Base-by-base conservation (phyloP, 345 rosid genomes). In the Citrus maxima region DNA sequence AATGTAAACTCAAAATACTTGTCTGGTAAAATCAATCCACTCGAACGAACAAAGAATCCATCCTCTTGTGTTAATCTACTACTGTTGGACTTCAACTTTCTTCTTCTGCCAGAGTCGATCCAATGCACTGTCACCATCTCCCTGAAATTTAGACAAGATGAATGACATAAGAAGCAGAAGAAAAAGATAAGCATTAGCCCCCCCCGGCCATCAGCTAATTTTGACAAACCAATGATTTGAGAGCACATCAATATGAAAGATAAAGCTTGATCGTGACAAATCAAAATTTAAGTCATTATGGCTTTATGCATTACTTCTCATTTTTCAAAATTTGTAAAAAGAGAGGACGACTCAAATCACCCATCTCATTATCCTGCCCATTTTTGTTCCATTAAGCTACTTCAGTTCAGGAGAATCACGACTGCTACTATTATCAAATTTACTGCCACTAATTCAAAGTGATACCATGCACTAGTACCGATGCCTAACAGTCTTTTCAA, bases 101-200 rank as follows among this genome's bases (percentile, higher is more conserved):
- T 77, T 85, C 78, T 74, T 82, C 76, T 80, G 85, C 87, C 87
- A 82, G 25, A 85, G 81, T 62, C 82, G 74, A 28, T 82, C 87
- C 22, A 81, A 18, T 19, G 78, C 84, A 79, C 82, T 76, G 76
- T 84, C 87, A 27, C 80, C 87, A 66, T 79, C 79, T 73, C 58
- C 63, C 71, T 73, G 21, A 65, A 70, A 35, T 6, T 38, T 38
- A 38, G 42, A 38, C 42, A 38, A 38, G 42, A 38, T 10, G 7
- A 7, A 38, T 2, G 42, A 38, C 10, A 38, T 9, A 38, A 38
- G 42, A 38, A 38, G 42, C 42, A 7, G 12, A 38, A 38, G 42
- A 9, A 38, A 38, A 38, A 38, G 42, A 38, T 38, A 38, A 9
- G 10, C 42, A 38, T 8, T 8, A 38, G 10, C 34, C 34, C 42